Conservation (phyloP, 305 asterid genomes). For the Petunia hybrid region DNA sequence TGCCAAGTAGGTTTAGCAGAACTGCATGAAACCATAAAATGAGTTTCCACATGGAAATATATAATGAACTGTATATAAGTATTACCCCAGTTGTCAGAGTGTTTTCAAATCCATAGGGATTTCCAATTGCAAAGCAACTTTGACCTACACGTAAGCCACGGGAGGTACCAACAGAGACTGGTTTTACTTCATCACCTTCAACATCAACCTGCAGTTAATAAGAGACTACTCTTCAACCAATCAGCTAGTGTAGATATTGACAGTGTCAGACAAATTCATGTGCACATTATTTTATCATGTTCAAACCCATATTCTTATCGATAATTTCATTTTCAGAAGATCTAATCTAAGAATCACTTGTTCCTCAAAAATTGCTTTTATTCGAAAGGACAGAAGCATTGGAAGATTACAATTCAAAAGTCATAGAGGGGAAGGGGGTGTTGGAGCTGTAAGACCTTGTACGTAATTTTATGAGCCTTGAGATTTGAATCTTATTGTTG, state of each 20-base stretch:
- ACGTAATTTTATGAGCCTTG: too few species aligned
- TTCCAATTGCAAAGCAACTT: constrained; percentile 90
- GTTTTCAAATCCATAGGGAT: constrained; percentile 89
- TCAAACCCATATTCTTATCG: too few species aligned
- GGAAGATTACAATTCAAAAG: too few species aligned
- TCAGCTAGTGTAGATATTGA: background rate
- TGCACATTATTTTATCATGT: background rate
- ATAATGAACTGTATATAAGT: background rate
- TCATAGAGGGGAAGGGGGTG: too few species aligned
- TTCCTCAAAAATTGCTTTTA: too few species aligned
- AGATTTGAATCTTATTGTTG: too few species aligned
- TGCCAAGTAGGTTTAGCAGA: background rate
- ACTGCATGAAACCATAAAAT: constrained; percentile 9
- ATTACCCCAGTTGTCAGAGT: constrained; percentile 93
- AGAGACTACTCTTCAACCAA: constrained; percentile 26
- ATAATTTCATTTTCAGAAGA: too few species aligned
- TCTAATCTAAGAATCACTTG: too few species aligned
- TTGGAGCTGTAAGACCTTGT: too few species aligned
- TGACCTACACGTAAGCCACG: constrained; percentile 73
- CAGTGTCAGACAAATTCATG: constrained; percentile 5
- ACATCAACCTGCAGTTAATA: constrained; percentile 65
- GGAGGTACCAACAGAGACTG: constrained; percentile 68
- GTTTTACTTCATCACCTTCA: constrained; percentile 68
- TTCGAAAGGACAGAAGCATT: too few species aligned
- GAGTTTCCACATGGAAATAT: background rate